Base-by-base conservation (phyloP, 257 asterid genomes). In the Nicotiana knightiana region DNA sequence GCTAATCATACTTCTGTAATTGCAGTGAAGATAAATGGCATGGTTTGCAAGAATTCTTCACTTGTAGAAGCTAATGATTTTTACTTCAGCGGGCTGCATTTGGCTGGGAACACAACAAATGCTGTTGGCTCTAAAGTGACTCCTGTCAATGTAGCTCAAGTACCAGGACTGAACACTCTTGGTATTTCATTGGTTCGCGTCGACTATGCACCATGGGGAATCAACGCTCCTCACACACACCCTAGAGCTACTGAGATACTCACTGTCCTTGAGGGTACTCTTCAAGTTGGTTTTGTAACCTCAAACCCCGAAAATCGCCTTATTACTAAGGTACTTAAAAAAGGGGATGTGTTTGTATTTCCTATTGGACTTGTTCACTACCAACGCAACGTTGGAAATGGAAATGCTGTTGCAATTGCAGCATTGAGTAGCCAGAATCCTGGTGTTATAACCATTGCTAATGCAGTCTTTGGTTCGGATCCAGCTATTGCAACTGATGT, bases 81-180 rank as follows among this genome's bases (percentile, higher is more conserved):
- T 86, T 33, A 79, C 87, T 88, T 83, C 85, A 82, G 82, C n/a
- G 89, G 91, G 26, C 82, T 86, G 21, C 83, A 84, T 46, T 4
- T 82, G 13, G 68, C 88, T 7, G 88, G 86, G 2, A 81, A 88
- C 73, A 88, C 91, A 0, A 24, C 83, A 8, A 88, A 86, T 12
- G 82, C 83, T 1, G 33, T 48, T 0, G 87, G 89, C 9, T 76
- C 88, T 1, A 28, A 53, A 12, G 57, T 73, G 2, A 73, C 59
- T 15, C 67, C 84, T 57, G 61, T 80, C 3, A 85, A 57, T 18
- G 61, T 54, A n/a, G 59, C 75, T 39, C 65, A 65, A 37, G 3
- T 85, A 11, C 80, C 85, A 5, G 88, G 85, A 11, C 82, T 85
- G 4, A 82, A 85, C 84, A 79, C 67, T 33, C 83, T 78, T 6